phyloP scores from a whole-genome alignment of 768 basidiomycete genomes.

The Lactarius sanguifluus region DNA sequence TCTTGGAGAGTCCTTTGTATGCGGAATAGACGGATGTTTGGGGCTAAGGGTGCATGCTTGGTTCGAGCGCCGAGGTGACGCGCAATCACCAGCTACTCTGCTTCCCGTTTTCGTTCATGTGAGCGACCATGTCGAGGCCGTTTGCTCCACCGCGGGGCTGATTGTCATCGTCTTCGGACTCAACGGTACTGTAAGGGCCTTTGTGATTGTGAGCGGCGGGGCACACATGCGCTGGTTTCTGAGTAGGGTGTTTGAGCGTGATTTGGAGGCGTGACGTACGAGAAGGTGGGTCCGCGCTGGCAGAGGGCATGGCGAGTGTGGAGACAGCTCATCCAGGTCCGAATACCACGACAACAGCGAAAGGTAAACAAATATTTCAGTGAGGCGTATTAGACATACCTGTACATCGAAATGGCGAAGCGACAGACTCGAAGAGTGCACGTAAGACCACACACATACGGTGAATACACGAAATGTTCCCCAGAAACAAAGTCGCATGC shows the following conservation, averaged over 20 bases:
- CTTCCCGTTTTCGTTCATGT: no score
- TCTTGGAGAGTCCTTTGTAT: no score
- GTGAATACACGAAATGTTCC: no score
- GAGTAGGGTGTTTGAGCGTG: slow-evolving; percentile 55
- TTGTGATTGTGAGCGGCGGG: slow-evolving; percentile 30
- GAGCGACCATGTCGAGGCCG: slow-evolving; percentile 22
- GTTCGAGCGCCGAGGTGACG: no score
- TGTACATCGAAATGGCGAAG: no score
- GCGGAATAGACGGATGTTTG: no score
- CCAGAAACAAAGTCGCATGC: no score
- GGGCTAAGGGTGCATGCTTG: no score
- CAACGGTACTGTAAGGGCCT: slow-evolving; percentile 42
- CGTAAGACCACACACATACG: no score
- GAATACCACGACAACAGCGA: slow-evolving; percentile 15
- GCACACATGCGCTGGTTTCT: slow-evolving; percentile 25
- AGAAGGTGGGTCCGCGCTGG: slow-evolving; percentile 29
- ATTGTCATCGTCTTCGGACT: slow-evolving; percentile 41
- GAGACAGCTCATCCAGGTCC: slow-evolving; percentile 28
- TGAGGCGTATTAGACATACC: slow-evolving; percentile 31
- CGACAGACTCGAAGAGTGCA: no score
- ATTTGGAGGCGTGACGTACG: slow-evolving; percentile 54
- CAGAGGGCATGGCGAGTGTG: slow-evolving; percentile 26
- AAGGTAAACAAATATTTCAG: background rate
- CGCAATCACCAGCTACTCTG: no score
- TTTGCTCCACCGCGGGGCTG: slow-evolving; percentile 33